phyloP scores from a whole-genome alignment of 2,329 filamentous ascomycete species.

The Sordariomycetes sp. region DNA sequence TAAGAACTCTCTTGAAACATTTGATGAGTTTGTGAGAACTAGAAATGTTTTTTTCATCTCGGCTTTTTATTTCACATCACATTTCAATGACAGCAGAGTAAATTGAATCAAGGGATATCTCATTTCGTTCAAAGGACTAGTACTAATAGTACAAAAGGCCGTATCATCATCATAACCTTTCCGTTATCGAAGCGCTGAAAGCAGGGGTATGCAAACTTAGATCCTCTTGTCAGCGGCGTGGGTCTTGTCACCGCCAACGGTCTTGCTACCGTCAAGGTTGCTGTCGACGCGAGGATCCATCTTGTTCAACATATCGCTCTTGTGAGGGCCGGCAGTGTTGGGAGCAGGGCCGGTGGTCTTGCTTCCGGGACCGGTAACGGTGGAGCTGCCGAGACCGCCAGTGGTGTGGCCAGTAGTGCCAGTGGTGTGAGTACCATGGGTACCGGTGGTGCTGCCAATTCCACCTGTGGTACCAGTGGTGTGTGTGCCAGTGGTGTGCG shows the following conservation, averaged over 20 bases:
- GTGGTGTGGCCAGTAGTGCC: constrained; percentile 8
- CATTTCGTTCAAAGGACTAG: no score
- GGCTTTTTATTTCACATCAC: no score
- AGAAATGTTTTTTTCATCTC: no score
- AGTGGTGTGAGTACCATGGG: constrained; percentile 6
- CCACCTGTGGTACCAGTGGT: constrained; percentile 19
- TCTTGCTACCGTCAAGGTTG: constrained; percentile 44
- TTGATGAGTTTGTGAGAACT: no score
- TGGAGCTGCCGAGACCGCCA: constrained; percentile 10
- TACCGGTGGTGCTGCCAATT: constrained; percentile 19
- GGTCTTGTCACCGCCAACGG: constrained; percentile 43
- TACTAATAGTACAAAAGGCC: no score
- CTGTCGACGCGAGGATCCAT: constrained; percentile 6
- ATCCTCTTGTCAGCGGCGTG: constrained; percentile 18
- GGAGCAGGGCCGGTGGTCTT: constrained; percentile 35
- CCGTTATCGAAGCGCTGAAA: no score
- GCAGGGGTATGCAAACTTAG: constrained; percentile 22
- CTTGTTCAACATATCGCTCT: constrained; percentile 8
- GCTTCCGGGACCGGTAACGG: constrained; percentile 21
- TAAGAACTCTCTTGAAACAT: no score
- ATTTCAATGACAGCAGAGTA: no score
- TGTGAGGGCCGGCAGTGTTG: constrained; percentile 26
- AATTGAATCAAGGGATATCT: no score
- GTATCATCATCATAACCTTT: no score
- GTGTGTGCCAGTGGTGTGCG: no score